Evolutionary conservation across 306 rosid genomes (phyloP).

Genomic region (Pterocarpus santalinus): DNA sequence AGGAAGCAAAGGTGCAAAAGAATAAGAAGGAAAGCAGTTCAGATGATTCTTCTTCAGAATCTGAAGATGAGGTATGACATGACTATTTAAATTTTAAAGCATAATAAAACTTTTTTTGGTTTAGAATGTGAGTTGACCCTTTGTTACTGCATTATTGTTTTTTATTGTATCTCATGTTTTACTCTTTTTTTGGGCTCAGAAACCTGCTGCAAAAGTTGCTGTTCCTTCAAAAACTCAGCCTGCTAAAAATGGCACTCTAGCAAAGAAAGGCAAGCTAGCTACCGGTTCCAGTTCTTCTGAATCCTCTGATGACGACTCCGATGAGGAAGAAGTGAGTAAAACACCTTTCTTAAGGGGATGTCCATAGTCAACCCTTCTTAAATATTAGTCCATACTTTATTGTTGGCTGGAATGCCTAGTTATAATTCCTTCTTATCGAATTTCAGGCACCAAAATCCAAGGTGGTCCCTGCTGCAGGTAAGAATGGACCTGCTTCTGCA

Average conservation of each 20-base stretch:
- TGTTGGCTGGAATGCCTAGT: not conserved
- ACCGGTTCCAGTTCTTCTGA: slow-evolving; percentile 35
- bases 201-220: slow-evolving; percentile 53
- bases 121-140: too few relatives aligned
- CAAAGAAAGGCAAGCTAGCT: slow-evolving; percentile 46
- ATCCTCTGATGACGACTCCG: slow-evolving; percentile 52
- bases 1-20: slow-evolving; percentile 55
- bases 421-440: not conserved
- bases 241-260: slow-evolving; percentile 34
- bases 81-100: not conserved
- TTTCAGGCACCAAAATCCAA: slow-evolving; percentile 60
- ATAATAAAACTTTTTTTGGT: not conserved
- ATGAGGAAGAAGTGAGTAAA: slow-evolving; percentile 59
- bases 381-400: not conserved
- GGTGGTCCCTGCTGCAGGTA: slow-evolving; percentile 33
- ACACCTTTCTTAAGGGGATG: not conserved
- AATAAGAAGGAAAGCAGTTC: slow-evolving; percentile 70
- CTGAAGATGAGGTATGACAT: slow-evolving; percentile 53
- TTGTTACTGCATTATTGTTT: not conserved
- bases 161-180: not conserved
- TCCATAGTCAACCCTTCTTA: not conserved
- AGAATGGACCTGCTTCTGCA: slow-evolving; percentile 36
- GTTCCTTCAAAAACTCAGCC: slow-evolving; percentile 43
- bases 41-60: slow-evolving; percentile 53
- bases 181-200: slow-evolving; percentile 31